Evolutionary conservation across 202 grass and related monocot genomes (phyloP).

Genomic region (Brachypodium distachyon): DNA sequence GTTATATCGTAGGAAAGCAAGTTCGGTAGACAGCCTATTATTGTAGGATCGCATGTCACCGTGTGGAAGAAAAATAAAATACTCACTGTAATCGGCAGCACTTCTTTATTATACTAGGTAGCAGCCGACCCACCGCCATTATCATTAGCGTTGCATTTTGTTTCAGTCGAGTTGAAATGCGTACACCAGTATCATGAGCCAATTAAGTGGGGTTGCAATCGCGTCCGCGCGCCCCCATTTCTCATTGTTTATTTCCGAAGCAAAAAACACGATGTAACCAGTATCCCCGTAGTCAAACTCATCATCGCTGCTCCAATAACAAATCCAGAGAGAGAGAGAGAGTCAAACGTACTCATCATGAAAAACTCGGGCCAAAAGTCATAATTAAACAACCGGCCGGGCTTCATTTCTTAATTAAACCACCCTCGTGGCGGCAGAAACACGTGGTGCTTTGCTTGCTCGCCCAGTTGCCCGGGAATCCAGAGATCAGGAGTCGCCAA

Average conservation of each 20-base stretch:
- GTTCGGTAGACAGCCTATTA: neutral
- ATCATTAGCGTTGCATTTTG: no score
- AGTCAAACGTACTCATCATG: neutral
- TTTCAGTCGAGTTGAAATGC: neutral
- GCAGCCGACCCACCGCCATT: no score
- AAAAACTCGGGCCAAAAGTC: neutral
- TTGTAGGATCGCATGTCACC: no score
- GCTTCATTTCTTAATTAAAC: conserved; percentile 3
- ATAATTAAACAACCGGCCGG: neutral
- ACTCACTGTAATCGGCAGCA: no score
- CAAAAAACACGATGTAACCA: neutral
- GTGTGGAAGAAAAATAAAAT: no score
- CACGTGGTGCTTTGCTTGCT: neutral
- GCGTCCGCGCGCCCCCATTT: neutral
- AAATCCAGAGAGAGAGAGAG: no score
- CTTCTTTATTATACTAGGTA: no score
- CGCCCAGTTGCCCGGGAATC: neutral
- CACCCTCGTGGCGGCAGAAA: neutral
- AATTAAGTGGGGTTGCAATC: neutral
- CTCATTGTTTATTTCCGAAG: neutral
- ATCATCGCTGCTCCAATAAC: neutral
- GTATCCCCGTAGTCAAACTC: neutral
- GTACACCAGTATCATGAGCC: neutral
- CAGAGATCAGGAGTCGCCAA: neutral
- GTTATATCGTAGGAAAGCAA: neutral